Evolutionary conservation across 2,329 filamentous ascomycete species (phyloP).

Genomic region (Trichothecium roseum): DNA sequence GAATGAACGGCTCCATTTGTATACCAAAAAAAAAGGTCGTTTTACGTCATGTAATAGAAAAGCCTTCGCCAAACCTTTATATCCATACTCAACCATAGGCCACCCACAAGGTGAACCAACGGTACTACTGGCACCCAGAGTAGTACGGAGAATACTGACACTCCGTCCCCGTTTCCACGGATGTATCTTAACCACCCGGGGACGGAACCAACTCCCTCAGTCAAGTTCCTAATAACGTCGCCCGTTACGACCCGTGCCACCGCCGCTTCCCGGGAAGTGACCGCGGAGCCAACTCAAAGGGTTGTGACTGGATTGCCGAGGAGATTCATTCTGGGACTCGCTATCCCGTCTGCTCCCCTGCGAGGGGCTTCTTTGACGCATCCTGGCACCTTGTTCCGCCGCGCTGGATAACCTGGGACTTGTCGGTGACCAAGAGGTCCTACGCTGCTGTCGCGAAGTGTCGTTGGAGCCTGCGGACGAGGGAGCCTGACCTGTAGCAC

Average conservation of each 20-base stretch:
- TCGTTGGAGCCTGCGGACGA: slow-evolving; percentile 19
- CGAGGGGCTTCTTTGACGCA: slow-evolving; percentile 28
- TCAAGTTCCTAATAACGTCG: slow-evolving; percentile 15
- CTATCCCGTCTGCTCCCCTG: slow-evolving; percentile 14
- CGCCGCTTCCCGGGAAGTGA: slow-evolving; percentile 21
- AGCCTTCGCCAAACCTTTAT: no score
- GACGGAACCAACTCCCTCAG: no score
- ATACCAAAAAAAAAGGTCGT: no score
- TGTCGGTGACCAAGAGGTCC: slow-evolving; percentile 27
- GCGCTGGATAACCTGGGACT: slow-evolving; percentile 18
- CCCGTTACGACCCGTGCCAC: slow-evolving; percentile 17
- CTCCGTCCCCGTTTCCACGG: no score
- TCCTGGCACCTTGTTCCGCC: slow-evolving; percentile 19
- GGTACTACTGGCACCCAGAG: no score
- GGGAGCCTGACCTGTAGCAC: slow-evolving; percentile 9
- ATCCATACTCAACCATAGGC: no score
- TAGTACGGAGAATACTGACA: no score
- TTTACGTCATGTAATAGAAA: no score
- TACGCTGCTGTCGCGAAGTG: slow-evolving; percentile 22
- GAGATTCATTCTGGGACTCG: slow-evolving; percentile 13
- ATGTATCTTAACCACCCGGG: no score
- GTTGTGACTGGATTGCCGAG: slow-evolving; percentile 21
- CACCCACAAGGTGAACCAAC: no score
- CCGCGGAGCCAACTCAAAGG: slow-evolving; percentile 34
- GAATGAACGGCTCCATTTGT: no score